Evolutionary conservation across 2,329 filamentous ascomycete genomes (phyloP), one percentile per base, ranked within the genome.

Genomic region (Epichloe scottii): DNA sequence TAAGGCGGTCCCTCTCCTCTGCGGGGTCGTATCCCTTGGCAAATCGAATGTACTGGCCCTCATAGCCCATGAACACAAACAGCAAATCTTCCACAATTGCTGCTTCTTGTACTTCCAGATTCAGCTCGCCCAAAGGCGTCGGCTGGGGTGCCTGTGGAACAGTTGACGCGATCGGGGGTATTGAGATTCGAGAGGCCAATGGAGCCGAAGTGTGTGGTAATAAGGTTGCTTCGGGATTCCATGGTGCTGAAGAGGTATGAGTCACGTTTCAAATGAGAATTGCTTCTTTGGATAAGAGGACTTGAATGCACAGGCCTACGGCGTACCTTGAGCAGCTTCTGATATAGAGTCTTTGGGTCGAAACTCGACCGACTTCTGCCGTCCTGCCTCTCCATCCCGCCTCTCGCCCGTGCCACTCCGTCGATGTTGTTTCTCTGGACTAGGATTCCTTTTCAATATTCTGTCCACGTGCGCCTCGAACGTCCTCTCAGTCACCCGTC

Each of bases 61-160:
- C 93, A 56, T 89, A 95, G 23, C 93, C 93, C 90, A 98, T 96
- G 60, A 97, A 94, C 5, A 95, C 89, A 63, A 91, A 96, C 37
- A 97, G 69, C 15, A 98, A 70, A 60, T 98, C 93, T 59, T 96
- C 90, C 42, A 97, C 74, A 45, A 98, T 85, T 8, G 82, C 86
- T 23, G 82, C 80, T 69, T 98, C 93, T 66, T 98, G 93, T 2
- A 79, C 79, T 57, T 94, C 85, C 30, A 94, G 71, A 0, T 82
- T 82, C 53, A 97, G 70, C 52, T 87, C 81, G 51, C 77, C 73
- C 15, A 97, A 73, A 42, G 87, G 82, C 46, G 89, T 73, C 7
- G 78, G 71, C 48, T 78, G 70, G 2, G 90, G 89, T 33, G 87
- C 81, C 55, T 82, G 74, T 3, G 84, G 84, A 12, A 90, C 87